These are phyloP conservation scores for Kodamaea sp. DNA, from an alignment of 1,139 yeast genomes.

Conservation along the genomic window DNA sequence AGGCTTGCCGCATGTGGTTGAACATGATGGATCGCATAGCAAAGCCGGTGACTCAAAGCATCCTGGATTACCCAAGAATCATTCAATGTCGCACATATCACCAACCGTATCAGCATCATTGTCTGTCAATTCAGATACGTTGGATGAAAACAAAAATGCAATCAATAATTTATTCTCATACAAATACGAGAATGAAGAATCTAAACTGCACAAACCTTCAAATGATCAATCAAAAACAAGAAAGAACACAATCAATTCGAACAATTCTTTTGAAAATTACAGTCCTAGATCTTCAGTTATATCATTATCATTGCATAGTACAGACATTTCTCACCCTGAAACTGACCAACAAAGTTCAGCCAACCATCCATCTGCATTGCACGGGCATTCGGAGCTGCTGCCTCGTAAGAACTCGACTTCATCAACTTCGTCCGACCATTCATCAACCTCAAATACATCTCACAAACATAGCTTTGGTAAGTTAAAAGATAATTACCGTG, in stretches of 20 bases:
- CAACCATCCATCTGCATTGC: too few relatives aligned
- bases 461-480: conserved; percentile 2
- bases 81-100: conserved; percentile 10
- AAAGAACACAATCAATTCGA: conserved; percentile 2
- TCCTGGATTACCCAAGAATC: conserved; percentile 4
- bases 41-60: neutral
- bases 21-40: too few relatives aligned
- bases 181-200: conserved; percentile 9
- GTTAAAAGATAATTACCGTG: conserved; percentile 37
- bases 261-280: conserved; percentile 13
- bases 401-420: neutral
- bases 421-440: neutral
- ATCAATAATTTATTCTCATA: conserved; percentile 11
- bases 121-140: conserved; percentile 1
- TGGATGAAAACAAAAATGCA: conserved; percentile 2
- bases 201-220: conserved; percentile 1
- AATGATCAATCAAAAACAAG: neutral
- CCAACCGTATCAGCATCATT: conserved; percentile 10
- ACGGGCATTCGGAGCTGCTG: too few relatives aligned
- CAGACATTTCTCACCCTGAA: neutral
- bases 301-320: conserved; percentile 10
- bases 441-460: neutral
- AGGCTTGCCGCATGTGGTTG: conserved; percentile 1
- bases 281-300: conserved; percentile 18
- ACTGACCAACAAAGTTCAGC: neutral